These are phyloP conservation scores for Calonectria hawksworthii DNA, from an alignment of 2,329 filamentous ascomycete species.

Conservation along the genomic window DNA sequence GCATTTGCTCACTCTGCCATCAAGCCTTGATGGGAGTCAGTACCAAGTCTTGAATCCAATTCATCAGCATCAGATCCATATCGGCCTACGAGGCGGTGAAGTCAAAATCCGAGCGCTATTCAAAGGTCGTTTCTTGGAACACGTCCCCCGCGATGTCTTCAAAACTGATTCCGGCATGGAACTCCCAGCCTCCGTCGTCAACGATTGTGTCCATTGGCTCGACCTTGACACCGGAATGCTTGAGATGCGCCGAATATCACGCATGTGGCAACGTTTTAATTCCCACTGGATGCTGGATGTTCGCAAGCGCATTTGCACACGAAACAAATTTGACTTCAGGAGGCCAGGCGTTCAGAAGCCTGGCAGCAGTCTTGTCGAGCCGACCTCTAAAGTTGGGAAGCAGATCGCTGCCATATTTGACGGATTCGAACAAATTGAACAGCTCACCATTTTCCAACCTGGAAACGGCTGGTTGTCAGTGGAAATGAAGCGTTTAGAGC, in stretches of 20 bases:
- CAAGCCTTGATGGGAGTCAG: constrained; percentile 61
- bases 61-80: constrained; percentile 58
- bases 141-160: constrained; percentile 52
- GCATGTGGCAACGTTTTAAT: constrained; percentile 44
- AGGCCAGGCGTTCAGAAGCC: background rate
- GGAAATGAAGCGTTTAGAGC: constrained; percentile 65
- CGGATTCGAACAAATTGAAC: constrained; percentile 49
- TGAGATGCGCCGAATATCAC: constrained; percentile 63
- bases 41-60: constrained; percentile 54
- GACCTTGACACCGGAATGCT: constrained; percentile 57
- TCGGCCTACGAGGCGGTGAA: constrained; percentile 60
- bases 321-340: background rate
- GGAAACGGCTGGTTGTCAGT: constrained; percentile 51
- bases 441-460: constrained; percentile 55
- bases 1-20: constrained; percentile 47
- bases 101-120: constrained; percentile 60
- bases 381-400: constrained; percentile 47
- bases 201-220: constrained; percentile 72
- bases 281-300: constrained; percentile 55
- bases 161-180: constrained; percentile 52
- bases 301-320: background rate
- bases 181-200: constrained; percentile 64
- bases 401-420: constrained; percentile 60
- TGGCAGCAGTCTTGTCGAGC: background rate
- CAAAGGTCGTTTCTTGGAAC: constrained; percentile 44